Evolutionary conservation across 345 rosid genomes (phyloP).

Genomic region (Sisymbrium irio): DNA sequence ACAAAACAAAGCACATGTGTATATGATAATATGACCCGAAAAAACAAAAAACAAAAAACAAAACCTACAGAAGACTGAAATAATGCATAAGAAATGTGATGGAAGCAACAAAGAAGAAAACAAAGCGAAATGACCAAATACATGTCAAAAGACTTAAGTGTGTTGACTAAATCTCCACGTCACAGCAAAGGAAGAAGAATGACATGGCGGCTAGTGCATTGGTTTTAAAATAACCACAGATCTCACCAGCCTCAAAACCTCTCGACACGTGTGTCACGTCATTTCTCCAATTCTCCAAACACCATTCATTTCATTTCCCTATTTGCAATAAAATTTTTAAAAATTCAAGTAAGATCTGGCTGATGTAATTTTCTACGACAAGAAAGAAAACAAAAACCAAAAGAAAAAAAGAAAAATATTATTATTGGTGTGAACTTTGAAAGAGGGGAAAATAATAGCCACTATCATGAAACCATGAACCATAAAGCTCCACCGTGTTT

Average conservation of each 20-base stretch:
- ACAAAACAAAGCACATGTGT: background rate
- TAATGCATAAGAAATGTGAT: background rate
- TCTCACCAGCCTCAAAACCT: slow-evolving; percentile 4
- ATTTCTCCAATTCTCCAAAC: background rate
- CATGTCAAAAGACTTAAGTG: slow-evolving; percentile 4
- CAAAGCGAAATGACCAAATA: background rate
- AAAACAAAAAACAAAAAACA: background rate
- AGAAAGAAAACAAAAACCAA: background rate
- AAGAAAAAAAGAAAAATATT: background rate
- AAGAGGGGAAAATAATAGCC: background rate
- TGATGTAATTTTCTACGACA: background rate
- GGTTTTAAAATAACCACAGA: slow-evolving; percentile 25
- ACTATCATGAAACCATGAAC: slow-evolving; percentile 20
- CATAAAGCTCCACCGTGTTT: slow-evolving; percentile 22
- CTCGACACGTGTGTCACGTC: slow-evolving; percentile 28
- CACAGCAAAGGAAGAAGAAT: background rate
- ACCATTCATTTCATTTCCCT: slow-evolving; percentile 25
- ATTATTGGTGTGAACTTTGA: too few relatives aligned
- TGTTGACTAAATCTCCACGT: slow-evolving; percentile 37
- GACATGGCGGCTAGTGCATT: background rate
- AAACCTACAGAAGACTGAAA: background rate
- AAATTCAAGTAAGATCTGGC: background rate
- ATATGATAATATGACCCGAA: background rate
- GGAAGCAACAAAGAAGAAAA: background rate
- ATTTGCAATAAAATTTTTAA: background rate